These are phyloP conservation scores for Penicillium sp. DNA, from an alignment of 2,329 filamentous ascomycete species.

Conservation along the genomic window DNA sequence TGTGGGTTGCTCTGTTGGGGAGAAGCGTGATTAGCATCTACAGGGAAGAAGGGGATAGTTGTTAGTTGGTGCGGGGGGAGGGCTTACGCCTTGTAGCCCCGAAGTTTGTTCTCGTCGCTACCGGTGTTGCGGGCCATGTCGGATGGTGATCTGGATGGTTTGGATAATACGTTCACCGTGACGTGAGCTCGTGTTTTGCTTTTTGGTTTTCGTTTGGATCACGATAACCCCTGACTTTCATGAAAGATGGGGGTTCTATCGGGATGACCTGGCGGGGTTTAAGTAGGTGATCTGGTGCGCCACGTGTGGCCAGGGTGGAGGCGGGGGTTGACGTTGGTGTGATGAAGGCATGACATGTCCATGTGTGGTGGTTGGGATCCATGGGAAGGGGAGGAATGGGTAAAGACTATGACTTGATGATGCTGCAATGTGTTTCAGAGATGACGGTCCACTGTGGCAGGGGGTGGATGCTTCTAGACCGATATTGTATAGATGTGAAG, in stretches of 20 bases:
- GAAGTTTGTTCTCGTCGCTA: constrained; percentile 17
- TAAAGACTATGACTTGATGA: neutral
- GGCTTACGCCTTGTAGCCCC: constrained; percentile 27
- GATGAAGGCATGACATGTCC: constrained; percentile 8
- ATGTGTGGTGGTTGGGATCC: neutral
- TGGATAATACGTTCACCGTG: neutral
- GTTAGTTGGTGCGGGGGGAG: neutral
- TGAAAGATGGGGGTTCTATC: accelerated
- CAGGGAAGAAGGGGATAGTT: neutral
- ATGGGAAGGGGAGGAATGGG: neutral
- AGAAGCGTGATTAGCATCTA: neutral
- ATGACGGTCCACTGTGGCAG: neutral
- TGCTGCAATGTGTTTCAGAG: neutral
- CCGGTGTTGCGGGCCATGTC: constrained; percentile 6
- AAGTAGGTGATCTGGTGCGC: constrained; percentile 4
- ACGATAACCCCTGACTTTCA: neutral
- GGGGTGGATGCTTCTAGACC: neutral
- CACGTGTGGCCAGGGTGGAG: constrained; percentile 9
- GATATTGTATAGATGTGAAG: neutral
- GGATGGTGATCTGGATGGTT: neutral
- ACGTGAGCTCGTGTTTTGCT: neutral
- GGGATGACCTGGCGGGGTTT: neutral
- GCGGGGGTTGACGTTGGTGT: constrained; percentile 5
- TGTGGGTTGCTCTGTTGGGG: constrained; percentile 19
- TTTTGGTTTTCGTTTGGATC: neutral